Percentiles rank a stretch among this genome's conserved stretches.
Conservation (phyloP, 371 early-diverging fungal genomes). For the Batrachochytrium dendrobatidis region DNA sequence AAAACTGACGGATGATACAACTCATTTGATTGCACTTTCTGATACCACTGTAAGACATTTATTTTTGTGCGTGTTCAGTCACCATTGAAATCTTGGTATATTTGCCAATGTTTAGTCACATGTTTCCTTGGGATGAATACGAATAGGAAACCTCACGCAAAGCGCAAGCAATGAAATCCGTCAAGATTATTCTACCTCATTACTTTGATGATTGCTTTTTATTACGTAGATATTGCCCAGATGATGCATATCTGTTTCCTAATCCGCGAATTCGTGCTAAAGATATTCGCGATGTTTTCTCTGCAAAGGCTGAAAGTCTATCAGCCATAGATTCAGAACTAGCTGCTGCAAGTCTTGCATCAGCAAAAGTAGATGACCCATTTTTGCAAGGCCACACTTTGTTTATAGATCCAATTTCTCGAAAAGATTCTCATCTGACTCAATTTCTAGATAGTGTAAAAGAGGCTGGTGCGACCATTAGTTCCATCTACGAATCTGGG, state of each 20-base stretch:
- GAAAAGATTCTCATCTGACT: neutral
- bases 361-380: too few relatives aligned
- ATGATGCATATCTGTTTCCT: conserved; percentile 46
- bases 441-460: neutral
- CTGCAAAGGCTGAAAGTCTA: neutral
- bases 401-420: neutral
- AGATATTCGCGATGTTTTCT: conserved; percentile 1
- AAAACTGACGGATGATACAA: conserved; percentile 42
- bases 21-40: conserved; percentile 47
- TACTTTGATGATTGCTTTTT: conserved; percentile 72
- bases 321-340: too few relatives aligned
- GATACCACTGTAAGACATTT: conserved; percentile 3
- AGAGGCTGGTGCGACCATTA: neutral
- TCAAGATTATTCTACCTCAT: conserved; percentile 59
- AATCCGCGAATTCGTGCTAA: conserved; percentile 36
- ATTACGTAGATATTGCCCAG: conserved; percentile 41
- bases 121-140: neutral
- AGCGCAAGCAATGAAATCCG: conserved; percentile 2
- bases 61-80: neutral
- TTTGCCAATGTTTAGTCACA: neutral
- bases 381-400: neutral
- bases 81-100: neutral
- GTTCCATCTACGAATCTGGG: neutral
- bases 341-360: too few relatives aligned
- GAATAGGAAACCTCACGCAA: too few relatives aligned